Percentiles rank a stretch among this genome's conserved stretches.
Evolutionary conservation across 495 filamentous ascomycete genomes (phyloP).

Genomic region (Chaetomium cochliodes): DNA sequence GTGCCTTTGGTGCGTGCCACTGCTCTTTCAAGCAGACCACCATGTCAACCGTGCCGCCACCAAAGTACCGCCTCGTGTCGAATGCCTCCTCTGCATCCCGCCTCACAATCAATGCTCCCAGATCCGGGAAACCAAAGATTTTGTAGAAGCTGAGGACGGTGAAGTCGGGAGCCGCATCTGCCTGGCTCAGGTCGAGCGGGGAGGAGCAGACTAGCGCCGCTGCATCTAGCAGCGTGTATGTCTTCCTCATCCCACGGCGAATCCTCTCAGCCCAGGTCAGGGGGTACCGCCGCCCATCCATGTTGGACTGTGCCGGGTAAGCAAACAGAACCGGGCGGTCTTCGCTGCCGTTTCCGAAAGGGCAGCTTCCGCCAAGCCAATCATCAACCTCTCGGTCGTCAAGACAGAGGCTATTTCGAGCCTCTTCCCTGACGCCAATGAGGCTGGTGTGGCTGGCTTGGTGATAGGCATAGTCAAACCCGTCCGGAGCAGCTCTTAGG

Average conservation of each 20-base stretch:
- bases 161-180: conserved; percentile 71
- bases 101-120: conserved; percentile 82
- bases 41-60: conserved; percentile 94
- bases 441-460: conserved; percentile 84
- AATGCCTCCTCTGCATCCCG: conserved; percentile 66
- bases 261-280: conserved; percentile 63
- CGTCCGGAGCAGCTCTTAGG: conserved; percentile 59
- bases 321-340: conserved; percentile 60
- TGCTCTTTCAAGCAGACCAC: conserved; percentile 57
- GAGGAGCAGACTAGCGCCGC: conserved; percentile 77
- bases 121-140: conserved; percentile 92
- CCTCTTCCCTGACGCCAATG: conserved; percentile 76
- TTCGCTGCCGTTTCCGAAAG: conserved; percentile 18
- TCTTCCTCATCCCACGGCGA: conserved; percentile 36
- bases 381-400: conserved; percentile 63
- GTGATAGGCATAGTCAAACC: conserved; percentile 84
- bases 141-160: conserved; percentile 92
- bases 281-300: conserved; percentile 81
- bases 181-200: conserved; percentile 66
- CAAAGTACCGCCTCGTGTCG: conserved; percentile 72
- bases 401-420: conserved; percentile 64
- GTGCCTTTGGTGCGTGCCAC: conserved; percentile 72
- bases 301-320: conserved; percentile 89
- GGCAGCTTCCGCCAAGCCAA: conserved; percentile 54
- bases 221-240: conserved; percentile 86